Conservation (phyloP, 1,284 basidiomycete species). For the Abortiporus biennis region DNA sequence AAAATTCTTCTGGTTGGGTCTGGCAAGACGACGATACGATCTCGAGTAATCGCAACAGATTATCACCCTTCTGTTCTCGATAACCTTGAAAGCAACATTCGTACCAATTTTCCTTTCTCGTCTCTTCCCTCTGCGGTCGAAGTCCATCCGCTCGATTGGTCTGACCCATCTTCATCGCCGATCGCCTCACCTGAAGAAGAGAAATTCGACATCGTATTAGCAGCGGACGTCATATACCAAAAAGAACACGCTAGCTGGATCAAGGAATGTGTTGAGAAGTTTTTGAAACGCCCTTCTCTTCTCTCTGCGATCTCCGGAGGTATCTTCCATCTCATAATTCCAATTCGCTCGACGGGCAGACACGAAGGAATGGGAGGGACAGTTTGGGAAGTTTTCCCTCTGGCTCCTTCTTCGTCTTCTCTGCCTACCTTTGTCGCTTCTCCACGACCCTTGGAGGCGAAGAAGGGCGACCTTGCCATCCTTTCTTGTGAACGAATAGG, state of each 20-base stretch:
- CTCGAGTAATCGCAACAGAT: conserved; percentile 65
- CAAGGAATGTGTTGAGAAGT: conserved; percentile 44
- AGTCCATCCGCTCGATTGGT: conserved; percentile 67
- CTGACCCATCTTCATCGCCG: conserved; percentile 35
- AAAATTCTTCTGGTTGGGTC: conserved; percentile 38
- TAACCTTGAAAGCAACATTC: conserved; percentile 65
- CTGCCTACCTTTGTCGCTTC: too few relatives aligned
- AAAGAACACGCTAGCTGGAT: conserved; percentile 64
- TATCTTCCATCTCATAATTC: conserved; percentile 69
- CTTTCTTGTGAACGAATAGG: conserved; percentile 38
- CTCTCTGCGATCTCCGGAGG: conserved; percentile 24
- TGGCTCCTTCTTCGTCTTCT: background rate
- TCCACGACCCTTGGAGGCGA: too few relatives aligned
- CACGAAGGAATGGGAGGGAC: conserved; percentile 58
- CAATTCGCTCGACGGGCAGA: conserved; percentile 58
- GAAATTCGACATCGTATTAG: conserved; percentile 47
- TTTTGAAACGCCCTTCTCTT: conserved; percentile 32
- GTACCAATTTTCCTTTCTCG: conserved; percentile 42
- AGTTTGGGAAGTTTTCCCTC: conserved; percentile 53
- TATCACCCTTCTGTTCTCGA: conserved; percentile 72
- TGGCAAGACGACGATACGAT: background rate
- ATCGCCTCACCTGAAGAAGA: conserved; percentile 28
- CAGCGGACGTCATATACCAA: conserved; percentile 71
- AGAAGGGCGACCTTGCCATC: conserved; percentile 40
- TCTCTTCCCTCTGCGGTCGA: conserved; percentile 22